Evolutionary conservation across 2,329 filamentous ascomycete genomes (phyloP).

Genomic region (Cladosporium cucumerinum): DNA sequence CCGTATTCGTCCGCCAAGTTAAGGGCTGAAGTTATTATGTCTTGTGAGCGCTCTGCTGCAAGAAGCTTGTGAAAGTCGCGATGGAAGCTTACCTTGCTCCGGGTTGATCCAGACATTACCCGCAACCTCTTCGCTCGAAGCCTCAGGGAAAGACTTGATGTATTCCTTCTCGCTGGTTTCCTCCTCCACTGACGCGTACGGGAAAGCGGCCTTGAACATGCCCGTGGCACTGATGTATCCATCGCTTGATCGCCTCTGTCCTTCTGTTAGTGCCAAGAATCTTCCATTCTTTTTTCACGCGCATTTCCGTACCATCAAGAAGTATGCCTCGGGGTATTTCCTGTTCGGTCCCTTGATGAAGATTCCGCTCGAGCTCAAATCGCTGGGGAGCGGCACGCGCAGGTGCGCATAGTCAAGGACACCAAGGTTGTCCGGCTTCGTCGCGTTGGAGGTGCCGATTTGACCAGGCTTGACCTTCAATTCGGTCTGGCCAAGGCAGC

Average conservation of each 20-base stretch:
- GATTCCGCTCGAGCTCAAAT: slow-evolving; percentile 82
- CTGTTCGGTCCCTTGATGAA: slow-evolving; percentile 69
- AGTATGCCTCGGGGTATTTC: slow-evolving; percentile 80
- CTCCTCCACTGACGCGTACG: slow-evolving; percentile 63
- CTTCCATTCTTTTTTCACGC: slow-evolving; percentile 1
- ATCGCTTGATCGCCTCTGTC: slow-evolving; percentile 73
- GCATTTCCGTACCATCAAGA: slow-evolving; percentile 70
- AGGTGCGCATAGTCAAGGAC: slow-evolving; percentile 96
- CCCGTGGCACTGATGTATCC: slow-evolving; percentile 82
- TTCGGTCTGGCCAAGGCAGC: slow-evolving; percentile 89
- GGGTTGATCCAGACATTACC: slow-evolving; percentile 96
- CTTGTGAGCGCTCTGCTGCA: slow-evolving; percentile 16
- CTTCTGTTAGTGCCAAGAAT: slow-evolving; percentile 17
- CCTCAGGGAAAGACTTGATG: slow-evolving; percentile 77
- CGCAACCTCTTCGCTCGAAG: slow-evolving; percentile 86
- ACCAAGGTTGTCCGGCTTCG: slow-evolving; percentile 70
- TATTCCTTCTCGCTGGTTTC: slow-evolving; percentile 75
- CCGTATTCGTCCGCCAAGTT: slow-evolving; percentile 81
- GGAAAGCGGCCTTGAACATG: slow-evolving; percentile 90
- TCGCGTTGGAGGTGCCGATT: slow-evolving; percentile 66
- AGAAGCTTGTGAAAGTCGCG: slow-evolving; percentile 13
- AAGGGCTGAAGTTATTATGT: slow-evolving; percentile 57
- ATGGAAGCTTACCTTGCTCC: slow-evolving; percentile 54
- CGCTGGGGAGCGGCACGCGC: slow-evolving; percentile 85
- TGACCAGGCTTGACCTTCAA: slow-evolving; percentile 77